phyloP scores from a whole-genome alignment of 2,329 filamentous ascomycete species.

The Calonectria fujianensis region DNA sequence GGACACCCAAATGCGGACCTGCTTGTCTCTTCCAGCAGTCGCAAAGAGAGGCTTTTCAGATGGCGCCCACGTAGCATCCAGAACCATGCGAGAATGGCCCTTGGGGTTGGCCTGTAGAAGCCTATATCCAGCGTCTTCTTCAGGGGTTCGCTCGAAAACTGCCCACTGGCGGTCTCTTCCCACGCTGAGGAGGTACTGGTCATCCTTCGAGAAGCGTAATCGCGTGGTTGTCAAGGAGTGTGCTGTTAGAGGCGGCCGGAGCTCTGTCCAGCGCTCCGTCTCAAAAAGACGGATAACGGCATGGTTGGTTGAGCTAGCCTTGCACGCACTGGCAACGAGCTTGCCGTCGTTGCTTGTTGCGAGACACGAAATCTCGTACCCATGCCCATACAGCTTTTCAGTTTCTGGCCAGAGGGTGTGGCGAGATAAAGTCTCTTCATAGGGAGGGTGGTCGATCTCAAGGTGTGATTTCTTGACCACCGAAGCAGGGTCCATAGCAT shows the following conservation, averaged over 20 bases:
- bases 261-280: conserved; percentile 89
- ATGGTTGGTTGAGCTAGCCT: conserved; percentile 93
- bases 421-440: conserved; percentile 91
- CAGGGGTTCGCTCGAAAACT: conserved; percentile 78
- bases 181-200: conserved; percentile 86
- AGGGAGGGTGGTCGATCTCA: conserved; percentile 83
- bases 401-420: conserved; percentile 96
- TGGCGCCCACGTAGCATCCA: conserved; percentile 90
- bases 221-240: conserved; percentile 92
- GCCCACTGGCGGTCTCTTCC: conserved; percentile 95
- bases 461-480: conserved; percentile 77
- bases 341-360: conserved; percentile 84
- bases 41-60: conserved; percentile 77
- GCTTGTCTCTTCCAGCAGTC: conserved; percentile 93
- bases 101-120: conserved; percentile 82
- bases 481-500: conserved; percentile 73
- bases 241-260: conserved; percentile 87
- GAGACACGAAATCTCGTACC: conserved; percentile 95
- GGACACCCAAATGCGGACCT: conserved; percentile 81
- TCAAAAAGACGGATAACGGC: conserved; percentile 95
- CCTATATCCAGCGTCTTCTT: conserved; percentile 68
- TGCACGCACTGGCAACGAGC: conserved; percentile 92
- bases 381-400: conserved; percentile 98
- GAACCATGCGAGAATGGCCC: conserved; percentile 93
- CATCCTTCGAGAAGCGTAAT: conserved; percentile 86